Evolutionary conservation across 108 stramenopile genomes (phyloP).

Genomic region (Cyclostephanos invisitatus): DNA sequence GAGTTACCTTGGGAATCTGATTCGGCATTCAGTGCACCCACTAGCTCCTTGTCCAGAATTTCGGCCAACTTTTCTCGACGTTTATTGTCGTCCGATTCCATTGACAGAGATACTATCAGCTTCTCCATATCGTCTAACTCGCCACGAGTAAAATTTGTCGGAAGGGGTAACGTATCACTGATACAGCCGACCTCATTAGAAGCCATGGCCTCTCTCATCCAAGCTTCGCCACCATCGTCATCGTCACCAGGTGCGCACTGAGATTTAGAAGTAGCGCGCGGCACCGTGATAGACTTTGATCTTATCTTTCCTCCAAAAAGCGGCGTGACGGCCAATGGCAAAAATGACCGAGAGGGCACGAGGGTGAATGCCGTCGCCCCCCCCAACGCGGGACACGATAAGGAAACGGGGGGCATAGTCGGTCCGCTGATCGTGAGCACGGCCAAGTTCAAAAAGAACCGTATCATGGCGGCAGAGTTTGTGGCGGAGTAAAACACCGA

Average conservation of each 20-base stretch:
- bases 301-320: neutral
- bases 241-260: constrained; percentile 1
- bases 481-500: too few relatives aligned
- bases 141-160: constrained; percentile 30
- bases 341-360: constrained; percentile 4
- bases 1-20: neutral
- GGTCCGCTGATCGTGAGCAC: too few relatives aligned
- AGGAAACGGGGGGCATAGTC: too few relatives aligned
- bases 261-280: neutral
- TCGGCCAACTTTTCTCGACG: constrained; percentile 48
- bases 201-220: constrained; percentile 36
- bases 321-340: neutral
- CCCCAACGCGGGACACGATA: too few relatives aligned
- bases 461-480: too few relatives aligned
- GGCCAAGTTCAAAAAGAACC: too few relatives aligned
- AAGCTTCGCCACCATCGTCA: constrained; percentile 23
- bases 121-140: constrained; percentile 71
- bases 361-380: neutral
- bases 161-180: neutral
- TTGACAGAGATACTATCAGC: constrained; percentile 59
- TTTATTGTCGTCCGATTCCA: constrained; percentile 58
- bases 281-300: neutral
- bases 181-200: neutral
- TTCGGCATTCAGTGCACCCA: neutral
- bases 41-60: constrained; percentile 62